Base-by-base conservation (phyloP, 1,284 basidiomycete species). In the Thecaphora frezii region DNA sequence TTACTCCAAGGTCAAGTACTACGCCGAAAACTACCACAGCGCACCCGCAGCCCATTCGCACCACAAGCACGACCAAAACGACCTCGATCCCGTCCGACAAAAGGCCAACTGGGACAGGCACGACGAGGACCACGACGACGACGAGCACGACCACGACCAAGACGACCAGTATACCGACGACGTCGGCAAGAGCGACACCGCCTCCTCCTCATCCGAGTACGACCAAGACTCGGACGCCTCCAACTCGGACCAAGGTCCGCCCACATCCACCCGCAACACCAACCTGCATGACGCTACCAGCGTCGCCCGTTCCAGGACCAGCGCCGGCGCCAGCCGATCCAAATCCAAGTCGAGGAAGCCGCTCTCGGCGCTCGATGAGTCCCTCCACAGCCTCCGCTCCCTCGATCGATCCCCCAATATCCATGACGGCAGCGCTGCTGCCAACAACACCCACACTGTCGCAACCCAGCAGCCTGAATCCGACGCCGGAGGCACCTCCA, bases 1-100 rank as follows among this genome's bases (percentile, higher is more conserved):
- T 13, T 67, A 67, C 42, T 70, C 70, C 22, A 68, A 65, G 25
- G 61, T 77, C 50, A 59, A 62, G 24, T 77, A 78, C 60, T 76
- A 64, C 44, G 64, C 66, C 33, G 59, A 60, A 19, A 26, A 42
- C 1, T 25, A 50, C 24, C n/a, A 44, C 19, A 26, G 41, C 40
- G 42, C 43, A 9, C 19, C 23, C 10, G 13, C 7, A 7, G 12
- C 33, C n/a, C n/a, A n/a, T 36, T 28, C 28, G 7, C 33, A 18
- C 13, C 33, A n/a, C n/a, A n/a, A n/a, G 16, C 56, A 9, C 55
- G 47, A 4, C 46, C 52, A 4, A 38, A 43, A 5, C 44, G 63
- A 66, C 2, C 52, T 66, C 25, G 63, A 66, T 33, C 63, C 63
- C 2, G 49, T 66, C n/a, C 57, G 63, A 1, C 63, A 61, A 26